Conservation (phyloP, 768 basidiomycete species). For the Collybia sp. region DNA sequence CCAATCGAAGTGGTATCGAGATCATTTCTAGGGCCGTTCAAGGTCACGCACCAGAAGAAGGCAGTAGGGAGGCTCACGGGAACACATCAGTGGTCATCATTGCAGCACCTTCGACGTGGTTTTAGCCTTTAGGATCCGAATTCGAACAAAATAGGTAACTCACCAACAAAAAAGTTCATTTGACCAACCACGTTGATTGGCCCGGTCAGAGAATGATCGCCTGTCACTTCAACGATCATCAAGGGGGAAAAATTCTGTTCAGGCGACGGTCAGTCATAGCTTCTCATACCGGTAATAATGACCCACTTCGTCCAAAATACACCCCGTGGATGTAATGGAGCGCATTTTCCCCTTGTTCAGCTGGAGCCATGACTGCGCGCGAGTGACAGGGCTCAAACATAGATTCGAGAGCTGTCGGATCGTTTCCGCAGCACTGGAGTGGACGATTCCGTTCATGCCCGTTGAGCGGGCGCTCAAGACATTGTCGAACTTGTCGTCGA, state of each 20-base stretch:
- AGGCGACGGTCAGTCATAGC: neutral
- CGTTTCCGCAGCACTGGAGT: constrained; percentile 23
- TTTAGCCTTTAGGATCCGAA: too few relatives aligned
- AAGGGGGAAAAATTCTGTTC: constrained; percentile 32
- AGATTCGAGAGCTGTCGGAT: constrained; percentile 22
- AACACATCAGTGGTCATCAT: too few relatives aligned
- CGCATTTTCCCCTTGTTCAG: constrained; percentile 20
- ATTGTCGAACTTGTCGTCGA: constrained; percentile 40
- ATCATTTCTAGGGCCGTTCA: neutral
- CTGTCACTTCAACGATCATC: constrained; percentile 32
- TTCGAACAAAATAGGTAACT: too few relatives aligned
- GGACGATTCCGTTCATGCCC: constrained; percentile 35
- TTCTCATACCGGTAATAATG: neutral
- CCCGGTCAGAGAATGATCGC: constrained; percentile 4
- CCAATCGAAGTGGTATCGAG: constrained; percentile 3
- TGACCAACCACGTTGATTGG: too few relatives aligned
- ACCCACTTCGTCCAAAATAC: constrained; percentile 18
- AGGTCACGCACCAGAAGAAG: too few relatives aligned
- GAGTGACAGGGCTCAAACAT: constrained; percentile 24
- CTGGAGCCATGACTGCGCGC: constrained; percentile 23
- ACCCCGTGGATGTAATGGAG: constrained; percentile 27
- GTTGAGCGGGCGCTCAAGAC: constrained; percentile 35
- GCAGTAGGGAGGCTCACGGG: too few relatives aligned
- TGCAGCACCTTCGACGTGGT: neutral
- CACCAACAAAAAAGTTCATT: too few relatives aligned